Evolutionary conservation across 2,329 filamentous ascomycete species (phyloP), one percentile per base, ranked within the genome.

Genomic region (Dothideomycetes sp.): DNA sequence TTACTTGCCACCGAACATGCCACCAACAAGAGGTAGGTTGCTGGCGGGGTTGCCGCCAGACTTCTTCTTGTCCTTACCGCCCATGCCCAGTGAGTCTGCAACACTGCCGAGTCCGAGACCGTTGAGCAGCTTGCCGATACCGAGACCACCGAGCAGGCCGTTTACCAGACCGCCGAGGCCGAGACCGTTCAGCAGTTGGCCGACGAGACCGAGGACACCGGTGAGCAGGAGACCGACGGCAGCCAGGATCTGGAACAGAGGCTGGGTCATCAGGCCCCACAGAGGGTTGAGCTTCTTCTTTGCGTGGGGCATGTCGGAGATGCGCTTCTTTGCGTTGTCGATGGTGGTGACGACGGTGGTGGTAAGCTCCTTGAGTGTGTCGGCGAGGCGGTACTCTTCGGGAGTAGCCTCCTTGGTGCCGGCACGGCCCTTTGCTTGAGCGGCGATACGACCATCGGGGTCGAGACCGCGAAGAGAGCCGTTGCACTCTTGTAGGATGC

Each of bases 211-310:
- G 5, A 95, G 70, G 0, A 95, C 87, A 60, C 88, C 87, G 37
- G 71, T 80, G 46, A 95, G 70, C 48, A 94, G 63, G 45, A 94
- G 65, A 16, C 88, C 88, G 32, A 94, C 87, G 9, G 84, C 87
- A 7, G 87, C 85, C 34, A 94, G 74, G 58, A 94, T 94, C 72
- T 95, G 88, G 73, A 87, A 85, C 16, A 94, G 69, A 9, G 88
- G 88, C 70, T 94, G 85, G 24, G 78, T 78, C 50, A 91, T 68
- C 34, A 94, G 69, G 20, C 70, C 78, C 86, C 87, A 94, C 20
- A 95, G 76, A 9, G 88, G 87, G 67, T 89, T 94, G 46, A 94
- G 73, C 69, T 89, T 80, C 73, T 94, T 89, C 80, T 94, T 93
- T 30, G 86, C 88, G 51, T 93, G 83, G 5, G 88, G 87, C 84